Conservation (phyloP, 2,329 filamentous ascomycete genomes). For the Lithohypha guttulata region DNA sequence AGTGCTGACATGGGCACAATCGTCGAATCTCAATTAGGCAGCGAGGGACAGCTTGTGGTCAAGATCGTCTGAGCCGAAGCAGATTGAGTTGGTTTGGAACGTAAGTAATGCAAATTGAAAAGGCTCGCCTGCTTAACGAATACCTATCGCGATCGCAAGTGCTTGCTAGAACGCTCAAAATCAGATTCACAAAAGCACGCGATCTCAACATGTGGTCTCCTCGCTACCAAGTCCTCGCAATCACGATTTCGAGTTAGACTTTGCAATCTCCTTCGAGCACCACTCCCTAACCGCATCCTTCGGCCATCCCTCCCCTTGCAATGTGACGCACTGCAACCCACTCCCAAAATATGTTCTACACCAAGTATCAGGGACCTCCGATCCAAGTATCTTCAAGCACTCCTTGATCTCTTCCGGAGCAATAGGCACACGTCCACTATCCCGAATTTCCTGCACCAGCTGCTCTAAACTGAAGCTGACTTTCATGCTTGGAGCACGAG, state of each 20-base stretch:
- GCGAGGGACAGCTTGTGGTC: conserved; percentile 26
- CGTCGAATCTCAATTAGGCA: conserved; percentile 20
- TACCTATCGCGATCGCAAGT: too few species aligned
- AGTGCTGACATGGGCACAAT: conserved; percentile 25
- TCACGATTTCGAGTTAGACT: not conserved
- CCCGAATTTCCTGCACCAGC: conserved; percentile 54
- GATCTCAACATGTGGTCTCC: too few species aligned
- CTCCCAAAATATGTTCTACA: conserved; percentile 32
- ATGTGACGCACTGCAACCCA: conserved; percentile 15
- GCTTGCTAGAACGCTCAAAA: too few species aligned
- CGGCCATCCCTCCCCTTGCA: conserved; percentile 17
- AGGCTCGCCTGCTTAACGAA: too few species aligned
- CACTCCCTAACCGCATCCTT: conserved; percentile 15
- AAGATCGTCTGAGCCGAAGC: too few species aligned
- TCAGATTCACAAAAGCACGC: too few species aligned
- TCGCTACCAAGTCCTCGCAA: too few species aligned
- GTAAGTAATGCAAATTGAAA: too few species aligned
- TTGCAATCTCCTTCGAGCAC: conserved; percentile 4
- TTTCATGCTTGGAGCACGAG: conserved; percentile 37
- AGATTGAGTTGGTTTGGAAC: too few species aligned
- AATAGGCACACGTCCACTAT: conserved; percentile 49
- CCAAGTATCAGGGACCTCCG: conserved; percentile 41
- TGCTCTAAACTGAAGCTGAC: conserved; percentile 56
- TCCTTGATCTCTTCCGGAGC: conserved; percentile 37
- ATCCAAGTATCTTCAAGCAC: conserved; percentile 38